A percentile compares a stretch with the other conserved stretches of the same genome.
Conservation (phyloP, 805 yeast genomes). For the Isabelozyma pseudorhagii region DNA sequence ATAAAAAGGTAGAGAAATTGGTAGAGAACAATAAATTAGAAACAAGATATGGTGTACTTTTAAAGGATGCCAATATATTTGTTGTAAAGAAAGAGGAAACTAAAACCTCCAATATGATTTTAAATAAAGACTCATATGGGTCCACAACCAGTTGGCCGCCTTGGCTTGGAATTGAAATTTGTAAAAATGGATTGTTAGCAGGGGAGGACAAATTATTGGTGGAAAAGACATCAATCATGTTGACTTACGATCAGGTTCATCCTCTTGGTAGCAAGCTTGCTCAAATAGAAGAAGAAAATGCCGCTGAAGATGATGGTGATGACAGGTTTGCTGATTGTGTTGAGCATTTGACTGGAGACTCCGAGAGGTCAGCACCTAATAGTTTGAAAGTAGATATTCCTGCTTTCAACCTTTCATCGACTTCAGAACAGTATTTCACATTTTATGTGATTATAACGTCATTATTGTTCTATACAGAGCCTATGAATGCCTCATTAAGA, state of each 20-base stretch:
- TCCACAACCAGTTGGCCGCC: conserved; percentile 77
- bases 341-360: neutral
- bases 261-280: conserved; percentile 20
- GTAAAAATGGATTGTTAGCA: conserved; percentile 41
- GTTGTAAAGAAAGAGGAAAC: conserved; percentile 54
- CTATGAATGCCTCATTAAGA: conserved; percentile 53
- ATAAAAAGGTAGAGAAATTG: conserved; percentile 33
- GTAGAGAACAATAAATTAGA: conserved; percentile 42
- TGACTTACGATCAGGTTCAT: conserved; percentile 49
- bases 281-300: conserved; percentile 3
- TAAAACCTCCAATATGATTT: conserved; percentile 34
- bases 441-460: conserved; percentile 61
- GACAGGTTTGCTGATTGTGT: neutral
- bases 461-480: conserved; percentile 71
- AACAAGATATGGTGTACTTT: conserved; percentile 64
- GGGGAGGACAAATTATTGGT: conserved; percentile 51
- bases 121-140: conserved; percentile 57
- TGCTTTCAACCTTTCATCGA: conserved; percentile 60
- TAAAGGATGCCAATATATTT: conserved; percentile 70
- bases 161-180: conserved; percentile 75
- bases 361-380: conserved; percentile 17
- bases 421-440: conserved; percentile 70
- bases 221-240: conserved; percentile 58
- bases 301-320: conserved; percentile 1
- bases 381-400: conserved; percentile 66